Conservation (phyloP, 331 rosid species). For the Quercus lobata region DNA sequence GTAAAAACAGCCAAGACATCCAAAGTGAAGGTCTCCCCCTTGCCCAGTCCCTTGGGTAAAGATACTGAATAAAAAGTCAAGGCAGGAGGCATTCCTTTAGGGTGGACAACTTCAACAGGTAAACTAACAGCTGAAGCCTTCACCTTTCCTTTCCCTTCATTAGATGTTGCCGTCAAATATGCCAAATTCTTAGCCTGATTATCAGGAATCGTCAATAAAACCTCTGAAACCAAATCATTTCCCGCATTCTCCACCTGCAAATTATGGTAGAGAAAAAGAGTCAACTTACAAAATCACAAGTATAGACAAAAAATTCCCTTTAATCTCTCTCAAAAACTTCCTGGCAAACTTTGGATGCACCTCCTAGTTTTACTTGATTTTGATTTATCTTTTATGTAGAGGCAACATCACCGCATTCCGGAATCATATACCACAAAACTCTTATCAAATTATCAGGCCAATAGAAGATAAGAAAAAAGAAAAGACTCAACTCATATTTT, state of each 20-base stretch:
- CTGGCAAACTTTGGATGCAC: not conserved
- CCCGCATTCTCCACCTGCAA: conserved; percentile 81
- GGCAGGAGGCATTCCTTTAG: conserved; percentile 51
- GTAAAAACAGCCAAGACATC: conserved; percentile 75
- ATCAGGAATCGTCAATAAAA: conserved; percentile 74
- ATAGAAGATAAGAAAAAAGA: not conserved
- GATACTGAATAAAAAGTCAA: conserved; percentile 65
- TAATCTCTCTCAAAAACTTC: conserved; percentile 6
- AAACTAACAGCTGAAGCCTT: conserved; percentile 47
- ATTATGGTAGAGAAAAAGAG: not conserved
- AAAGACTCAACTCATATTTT: not conserved
- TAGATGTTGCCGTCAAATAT: conserved; percentile 41
- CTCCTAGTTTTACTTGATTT: not conserved
- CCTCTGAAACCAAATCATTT: conserved; percentile 45
- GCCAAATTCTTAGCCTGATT: conserved; percentile 62
- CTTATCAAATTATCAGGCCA: not conserved
- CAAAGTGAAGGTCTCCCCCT: conserved; percentile 60
- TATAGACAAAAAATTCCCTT: not conserved
- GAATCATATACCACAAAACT: conserved; percentile 1
- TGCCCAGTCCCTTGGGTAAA: conserved; percentile 66
- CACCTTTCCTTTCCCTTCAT: conserved; percentile 70
- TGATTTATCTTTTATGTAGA: not conserved
- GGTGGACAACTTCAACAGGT: conserved; percentile 49
- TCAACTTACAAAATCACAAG: not conserved
- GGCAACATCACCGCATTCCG: not conserved